Percentiles rank a stretch among this genome's conserved stretches.
Evolutionary conservation across 1,284 basidiomycete genomes (phyloP).

Genomic region (Cutaneotrichosporon sp.): DNA sequence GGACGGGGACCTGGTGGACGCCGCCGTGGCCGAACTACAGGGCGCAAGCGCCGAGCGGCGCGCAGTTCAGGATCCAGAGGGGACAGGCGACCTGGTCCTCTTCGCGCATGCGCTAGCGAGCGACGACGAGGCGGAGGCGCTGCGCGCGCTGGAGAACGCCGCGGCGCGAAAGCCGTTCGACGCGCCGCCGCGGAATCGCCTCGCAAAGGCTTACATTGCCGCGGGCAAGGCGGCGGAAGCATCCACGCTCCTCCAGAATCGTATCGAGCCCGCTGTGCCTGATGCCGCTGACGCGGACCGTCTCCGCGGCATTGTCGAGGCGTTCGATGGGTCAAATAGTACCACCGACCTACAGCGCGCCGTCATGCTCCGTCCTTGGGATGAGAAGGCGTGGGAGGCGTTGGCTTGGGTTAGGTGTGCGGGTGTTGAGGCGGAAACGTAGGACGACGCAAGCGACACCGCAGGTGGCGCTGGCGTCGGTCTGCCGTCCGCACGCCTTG

Average conservation of each 20-base stretch:
- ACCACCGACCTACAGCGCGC: conserved; percentile 57
- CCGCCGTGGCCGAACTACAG: conserved; percentile 75
- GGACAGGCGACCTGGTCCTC: conserved; percentile 31
- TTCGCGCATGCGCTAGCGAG: conserved; percentile 25
- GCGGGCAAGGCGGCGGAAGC: conserved; percentile 29
- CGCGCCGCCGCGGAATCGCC: conserved; percentile 15
- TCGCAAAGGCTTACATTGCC: conserved; percentile 24
- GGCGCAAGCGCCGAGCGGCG: conserved; percentile 18
- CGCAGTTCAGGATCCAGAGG: conserved; percentile 26
- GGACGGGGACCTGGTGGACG: conserved; percentile 77
- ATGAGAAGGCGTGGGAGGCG: conserved; percentile 55
- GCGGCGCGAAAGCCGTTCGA: conserved; percentile 6
- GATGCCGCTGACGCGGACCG: conserved; percentile 28
- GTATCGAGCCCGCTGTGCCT: not conserved
- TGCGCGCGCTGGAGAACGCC: conserved; percentile 17
- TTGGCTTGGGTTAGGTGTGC: conserved; percentile 34
- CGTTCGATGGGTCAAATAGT: conserved; percentile 30
- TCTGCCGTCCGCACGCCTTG: no score
- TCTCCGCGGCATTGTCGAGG: conserved; percentile 29
- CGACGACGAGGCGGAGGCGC: conserved; percentile 9
- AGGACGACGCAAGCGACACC: no score
- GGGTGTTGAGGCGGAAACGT: conserved; percentile 16
- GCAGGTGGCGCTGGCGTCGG: no score
- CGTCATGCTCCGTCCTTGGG: conserved; percentile 63
- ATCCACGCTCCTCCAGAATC: conserved; percentile 25